These are phyloP conservation scores for Thraustochytrium striatum DNA, from an alignment of 352 stramenopile species.

Conservation along the genomic window DNA sequence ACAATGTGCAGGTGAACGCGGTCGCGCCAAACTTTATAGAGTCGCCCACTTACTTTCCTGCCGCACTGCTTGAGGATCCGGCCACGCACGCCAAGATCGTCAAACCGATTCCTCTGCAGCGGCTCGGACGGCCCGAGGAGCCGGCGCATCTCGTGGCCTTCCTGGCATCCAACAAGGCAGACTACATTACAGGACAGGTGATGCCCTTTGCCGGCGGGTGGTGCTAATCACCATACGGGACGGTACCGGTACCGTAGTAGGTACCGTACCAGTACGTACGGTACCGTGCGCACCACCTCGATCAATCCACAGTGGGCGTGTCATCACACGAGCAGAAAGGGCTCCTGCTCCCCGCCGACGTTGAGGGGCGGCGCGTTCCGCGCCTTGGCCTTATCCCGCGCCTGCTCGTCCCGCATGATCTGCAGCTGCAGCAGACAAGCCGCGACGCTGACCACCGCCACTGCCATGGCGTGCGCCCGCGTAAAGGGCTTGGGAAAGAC, in stretches of 20 bases:
- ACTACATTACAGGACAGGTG: conserved; percentile 4
- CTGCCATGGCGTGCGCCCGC: background rate
- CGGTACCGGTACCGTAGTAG: too few species aligned
- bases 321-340: background rate
- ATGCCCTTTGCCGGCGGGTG: conserved; percentile 16
- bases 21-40: conserved; percentile 23
- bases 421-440: conserved; percentile 10
- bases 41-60: conserved; percentile 9
- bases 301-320: background rate
- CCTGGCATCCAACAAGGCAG: background rate
- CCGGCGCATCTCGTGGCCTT: conserved; percentile 18
- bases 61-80: background rate
- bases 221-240: too few species aligned
- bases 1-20: conserved; percentile 29
- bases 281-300: background rate
- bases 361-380: background rate
- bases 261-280: background rate
- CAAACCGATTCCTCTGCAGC: conserved; percentile 13
- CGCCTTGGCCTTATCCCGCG: background rate
- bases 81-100: conserved; percentile 1
- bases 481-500: conserved; percentile 40
- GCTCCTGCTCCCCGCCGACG: background rate
- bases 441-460: background rate
- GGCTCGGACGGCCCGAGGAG: conserved; percentile 1
- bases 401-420: background rate